Evolutionary conservation across 176 grass and related monocot genomes (phyloP).

Genomic region (Elymus sibiricus): DNA sequence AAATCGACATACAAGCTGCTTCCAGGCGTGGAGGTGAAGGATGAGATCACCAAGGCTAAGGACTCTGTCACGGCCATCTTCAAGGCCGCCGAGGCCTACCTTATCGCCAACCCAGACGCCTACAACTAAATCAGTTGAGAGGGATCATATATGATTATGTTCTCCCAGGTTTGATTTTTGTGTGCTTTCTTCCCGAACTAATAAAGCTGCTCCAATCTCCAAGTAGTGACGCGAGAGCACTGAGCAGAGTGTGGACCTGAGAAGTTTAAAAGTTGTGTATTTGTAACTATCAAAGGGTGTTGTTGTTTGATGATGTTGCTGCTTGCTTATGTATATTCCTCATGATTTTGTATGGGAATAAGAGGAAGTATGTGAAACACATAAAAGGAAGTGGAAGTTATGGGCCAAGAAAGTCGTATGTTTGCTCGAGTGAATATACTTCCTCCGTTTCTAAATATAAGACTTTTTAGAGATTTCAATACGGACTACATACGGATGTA

Average conservation of each 20-base stretch:
- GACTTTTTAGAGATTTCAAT: no score
- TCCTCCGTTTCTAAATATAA: no score
- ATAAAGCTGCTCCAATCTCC: constrained; percentile 5
- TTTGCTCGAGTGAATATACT: no score
- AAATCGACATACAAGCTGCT: constrained; percentile 34
- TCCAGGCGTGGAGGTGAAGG: constrained; percentile 29
- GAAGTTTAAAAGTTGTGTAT: neutral
- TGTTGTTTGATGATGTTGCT: neutral
- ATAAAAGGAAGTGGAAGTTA: no score
- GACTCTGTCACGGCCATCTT: constrained; percentile 24
- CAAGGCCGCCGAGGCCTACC: constrained; percentile 55
- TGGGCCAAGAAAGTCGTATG: no score
- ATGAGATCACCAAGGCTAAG: constrained; percentile 43
- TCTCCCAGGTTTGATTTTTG: neutral
- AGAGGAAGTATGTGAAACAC: neutral
- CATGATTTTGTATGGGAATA: neutral
- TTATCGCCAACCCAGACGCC: constrained; percentile 49
- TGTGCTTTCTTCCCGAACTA: neutral
- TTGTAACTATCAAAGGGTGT: neutral
- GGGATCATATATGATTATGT: neutral
- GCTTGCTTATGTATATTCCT: neutral
- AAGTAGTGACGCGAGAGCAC: neutral
- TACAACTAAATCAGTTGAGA: constrained; percentile 43
- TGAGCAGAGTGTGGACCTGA: neutral
- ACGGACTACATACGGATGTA: no score